phyloP scores from a whole-genome alignment of 768 basidiomycete genomes.

The Amanita jacksonii region DNA sequence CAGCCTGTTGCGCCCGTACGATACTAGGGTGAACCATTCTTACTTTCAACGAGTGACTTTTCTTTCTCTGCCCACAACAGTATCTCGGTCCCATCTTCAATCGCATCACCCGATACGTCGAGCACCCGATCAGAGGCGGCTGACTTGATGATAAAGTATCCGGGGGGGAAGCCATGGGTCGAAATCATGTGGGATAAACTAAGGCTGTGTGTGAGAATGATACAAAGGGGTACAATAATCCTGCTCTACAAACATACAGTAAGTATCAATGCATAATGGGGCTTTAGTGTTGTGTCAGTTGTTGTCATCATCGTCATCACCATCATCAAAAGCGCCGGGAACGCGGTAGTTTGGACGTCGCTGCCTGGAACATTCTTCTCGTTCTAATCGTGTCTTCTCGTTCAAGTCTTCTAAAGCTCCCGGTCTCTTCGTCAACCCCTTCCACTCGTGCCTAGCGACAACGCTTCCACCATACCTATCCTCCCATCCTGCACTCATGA shows the following conservation, averaged over 20 bases:
- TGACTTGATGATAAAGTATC: slow-evolving; percentile 57
- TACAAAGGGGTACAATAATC: background rate
- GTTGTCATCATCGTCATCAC: background rate
- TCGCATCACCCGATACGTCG: slow-evolving; percentile 43
- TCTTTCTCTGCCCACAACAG: slow-evolving; percentile 69
- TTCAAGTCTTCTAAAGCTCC: slow-evolving; percentile 63
- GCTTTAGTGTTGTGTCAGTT: background rate
- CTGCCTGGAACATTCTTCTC: background rate
- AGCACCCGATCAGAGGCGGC: slow-evolving; percentile 43
- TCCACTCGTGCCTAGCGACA: slow-evolving; percentile 94
- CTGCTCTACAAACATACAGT: background rate
- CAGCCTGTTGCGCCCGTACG: too few relatives aligned
- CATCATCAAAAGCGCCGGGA: slow-evolving; percentile 5
- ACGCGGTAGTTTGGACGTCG: background rate
- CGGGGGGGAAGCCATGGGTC: slow-evolving; percentile 38
- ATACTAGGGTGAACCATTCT: slow-evolving; percentile 13
- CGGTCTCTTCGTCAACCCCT: slow-evolving; percentile 70
- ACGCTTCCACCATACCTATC: slow-evolving; percentile 53
- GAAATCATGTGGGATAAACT: slow-evolving; percentile 3
- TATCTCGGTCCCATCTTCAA: slow-evolving; percentile 54
- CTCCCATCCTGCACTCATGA: slow-evolving; percentile 93
- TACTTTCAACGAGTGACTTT: slow-evolving; percentile 70
- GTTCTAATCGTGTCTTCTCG: slow-evolving; percentile 4
- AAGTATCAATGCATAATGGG: background rate
- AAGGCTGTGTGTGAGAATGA: too few relatives aligned